Conservation (phyloP, 129 eudicot species). For the Flaveria trinervia region DNA sequence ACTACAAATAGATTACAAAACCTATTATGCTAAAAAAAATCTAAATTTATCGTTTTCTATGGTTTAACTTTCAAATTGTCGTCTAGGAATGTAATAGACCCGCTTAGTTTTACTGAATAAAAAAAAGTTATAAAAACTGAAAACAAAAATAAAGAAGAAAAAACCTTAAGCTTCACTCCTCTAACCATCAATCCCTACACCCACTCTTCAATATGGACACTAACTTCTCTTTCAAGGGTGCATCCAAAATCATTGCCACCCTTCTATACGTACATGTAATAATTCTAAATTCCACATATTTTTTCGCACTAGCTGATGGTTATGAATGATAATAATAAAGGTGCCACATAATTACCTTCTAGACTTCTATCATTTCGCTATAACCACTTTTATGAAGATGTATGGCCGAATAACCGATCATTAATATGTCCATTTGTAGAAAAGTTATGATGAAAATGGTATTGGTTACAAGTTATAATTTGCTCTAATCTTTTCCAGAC, state of each 20-base stretch:
- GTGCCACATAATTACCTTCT: slow-evolving; percentile 23
- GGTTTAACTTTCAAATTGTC: no score
- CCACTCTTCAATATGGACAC: slow-evolving; percentile 18
- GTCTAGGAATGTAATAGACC: neutral
- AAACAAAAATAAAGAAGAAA: neutral
- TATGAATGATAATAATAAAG: slow-evolving; percentile 11
- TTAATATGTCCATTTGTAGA: slow-evolving; percentile 8
- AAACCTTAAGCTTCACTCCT: slow-evolving; percentile 25
- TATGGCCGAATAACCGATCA: neutral
- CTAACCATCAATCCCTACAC: slow-evolving; percentile 28
- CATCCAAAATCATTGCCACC: slow-evolving; percentile 33
- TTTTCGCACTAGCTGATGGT: slow-evolving; percentile 20
- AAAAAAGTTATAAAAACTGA: neutral
- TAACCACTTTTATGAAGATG: neutral
- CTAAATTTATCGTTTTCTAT: no score
- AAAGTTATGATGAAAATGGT: neutral
- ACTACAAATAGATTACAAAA: no score
- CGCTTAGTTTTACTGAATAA: no score
- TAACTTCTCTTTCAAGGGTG: slow-evolving; percentile 29
- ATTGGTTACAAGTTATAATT: neutral
- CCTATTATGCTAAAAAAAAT: no score
- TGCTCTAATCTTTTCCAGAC: neutral
- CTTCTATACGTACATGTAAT: slow-evolving; percentile 12
- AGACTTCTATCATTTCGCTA: slow-evolving; percentile 25
- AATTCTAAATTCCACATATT: slow-evolving; percentile 10